These are phyloP conservation scores for Ceratobasidium theobromae DNA, from an alignment of 1,284 basidiomycete species.

Conservation along the genomic window DNA sequence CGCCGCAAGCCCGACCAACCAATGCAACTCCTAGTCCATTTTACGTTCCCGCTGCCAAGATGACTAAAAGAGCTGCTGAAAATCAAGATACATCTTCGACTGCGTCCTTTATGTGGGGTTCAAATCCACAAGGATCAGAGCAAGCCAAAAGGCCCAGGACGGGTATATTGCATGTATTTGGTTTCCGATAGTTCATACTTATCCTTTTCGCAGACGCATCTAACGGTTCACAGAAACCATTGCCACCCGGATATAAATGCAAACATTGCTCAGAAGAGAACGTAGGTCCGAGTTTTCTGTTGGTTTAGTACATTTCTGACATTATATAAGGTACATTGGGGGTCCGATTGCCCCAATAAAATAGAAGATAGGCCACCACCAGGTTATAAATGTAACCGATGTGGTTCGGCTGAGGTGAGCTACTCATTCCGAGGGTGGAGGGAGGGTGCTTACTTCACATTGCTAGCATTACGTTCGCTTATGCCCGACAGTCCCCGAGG, in stretches of 20 bases:
- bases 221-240: constrained; percentile 8
- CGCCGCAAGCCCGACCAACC: constrained; percentile 52
- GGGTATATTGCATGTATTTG: not conserved
- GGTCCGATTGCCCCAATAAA: constrained; percentile 37
- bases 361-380: constrained; percentile 60
- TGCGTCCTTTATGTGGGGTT: constrained; percentile 20
- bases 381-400: constrained; percentile 75
- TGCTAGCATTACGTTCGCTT: constrained; percentile 72
- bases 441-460: not conserved
- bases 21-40: constrained; percentile 79
- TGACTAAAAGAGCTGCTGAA: constrained; percentile 25
- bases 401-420: constrained; percentile 69
- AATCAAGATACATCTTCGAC: constrained; percentile 11
- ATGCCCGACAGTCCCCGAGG: constrained; percentile 63
- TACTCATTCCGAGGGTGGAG: not conserved
- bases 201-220: not conserved
- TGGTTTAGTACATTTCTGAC: not conserved
- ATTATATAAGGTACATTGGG: constrained; percentile 22
- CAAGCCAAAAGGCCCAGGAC: constrained; percentile 22
- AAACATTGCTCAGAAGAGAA: constrained; percentile 33
- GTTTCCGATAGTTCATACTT: not conserved
- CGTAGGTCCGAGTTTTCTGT: not conserved
- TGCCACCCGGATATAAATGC: constrained; percentile 34
- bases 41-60: constrained; percentile 17
- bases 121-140: constrained; percentile 7